Conservation (phyloP, 257 asterid species). For the Solanum pimpinellifolium region DNA sequence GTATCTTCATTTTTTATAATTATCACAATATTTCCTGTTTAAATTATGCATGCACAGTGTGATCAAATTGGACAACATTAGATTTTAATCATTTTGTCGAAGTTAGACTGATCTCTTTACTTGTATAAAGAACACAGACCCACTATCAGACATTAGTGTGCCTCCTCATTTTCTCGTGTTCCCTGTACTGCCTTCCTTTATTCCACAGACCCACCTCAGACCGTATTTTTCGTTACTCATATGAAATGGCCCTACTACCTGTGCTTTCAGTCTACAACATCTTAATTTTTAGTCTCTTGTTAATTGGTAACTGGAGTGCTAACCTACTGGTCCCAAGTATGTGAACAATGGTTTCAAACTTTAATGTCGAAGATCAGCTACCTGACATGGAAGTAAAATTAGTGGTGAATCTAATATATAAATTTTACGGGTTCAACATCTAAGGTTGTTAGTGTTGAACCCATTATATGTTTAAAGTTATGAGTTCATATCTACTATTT, state of each 20-base stretch:
- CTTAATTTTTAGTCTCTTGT: neutral
- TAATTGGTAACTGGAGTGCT: neutral
- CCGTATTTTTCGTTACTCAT: neutral
- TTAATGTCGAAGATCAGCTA: neutral
- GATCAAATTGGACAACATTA: neutral
- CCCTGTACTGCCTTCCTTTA: neutral
- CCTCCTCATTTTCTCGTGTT: neutral
- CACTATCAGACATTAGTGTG: neutral
- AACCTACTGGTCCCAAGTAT: neutral
- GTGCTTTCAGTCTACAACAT: neutral
- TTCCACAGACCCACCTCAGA: neutral
- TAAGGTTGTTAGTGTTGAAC: neutral
- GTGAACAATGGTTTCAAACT: neutral
- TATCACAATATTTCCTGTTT: neutral
- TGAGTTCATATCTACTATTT: neutral
- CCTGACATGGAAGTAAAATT: neutral
- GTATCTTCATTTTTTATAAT: neutral
- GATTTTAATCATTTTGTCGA: neutral
- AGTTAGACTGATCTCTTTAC: neutral
- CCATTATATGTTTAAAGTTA: neutral
- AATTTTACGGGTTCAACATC: neutral
- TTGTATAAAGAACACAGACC: neutral
- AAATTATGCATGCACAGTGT: neutral
- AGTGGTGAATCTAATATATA: neutral
- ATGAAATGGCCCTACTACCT: neutral